These are phyloP conservation scores for Royoungia palumana DNA, from an alignment of 768 basidiomycete genomes.

Conservation along the genomic window DNA sequence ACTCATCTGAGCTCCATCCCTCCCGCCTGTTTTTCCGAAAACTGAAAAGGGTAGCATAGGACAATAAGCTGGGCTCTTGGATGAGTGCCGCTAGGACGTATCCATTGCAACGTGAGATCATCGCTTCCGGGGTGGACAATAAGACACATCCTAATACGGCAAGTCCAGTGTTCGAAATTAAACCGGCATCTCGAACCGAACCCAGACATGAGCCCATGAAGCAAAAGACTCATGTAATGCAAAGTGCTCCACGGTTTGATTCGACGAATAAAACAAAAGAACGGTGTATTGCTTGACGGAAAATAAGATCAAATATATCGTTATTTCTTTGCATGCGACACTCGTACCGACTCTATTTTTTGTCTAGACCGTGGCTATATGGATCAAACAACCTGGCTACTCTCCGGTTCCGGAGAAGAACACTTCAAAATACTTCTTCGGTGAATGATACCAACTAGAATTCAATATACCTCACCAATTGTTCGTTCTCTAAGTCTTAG, in stretches of 20 bases:
- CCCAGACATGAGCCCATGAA: not conserved
- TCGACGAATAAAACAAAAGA: constrained; percentile 3
- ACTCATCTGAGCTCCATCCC: not conserved
- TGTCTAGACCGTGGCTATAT: no score
- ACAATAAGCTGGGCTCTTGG: constrained; percentile 21
- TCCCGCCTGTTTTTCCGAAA: not conserved
- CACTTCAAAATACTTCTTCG: not conserved
- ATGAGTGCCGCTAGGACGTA: not conserved
- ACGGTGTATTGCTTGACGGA: no score
- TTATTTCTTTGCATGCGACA: no score
- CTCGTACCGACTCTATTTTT: not conserved
- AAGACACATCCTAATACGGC: constrained; percentile 14
- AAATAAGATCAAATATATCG: no score
- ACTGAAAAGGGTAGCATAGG: constrained; percentile 5
- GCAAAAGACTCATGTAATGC: not conserved
- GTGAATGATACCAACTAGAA: not conserved
- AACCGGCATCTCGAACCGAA: not conserved
- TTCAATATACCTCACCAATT: not conserved
- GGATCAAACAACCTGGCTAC: no score
- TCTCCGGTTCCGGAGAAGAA: no score
- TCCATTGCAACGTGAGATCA: constrained; percentile 8
- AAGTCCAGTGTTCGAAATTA: constrained; percentile 15
- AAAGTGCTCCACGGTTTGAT: not conserved
- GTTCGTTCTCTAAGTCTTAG: not conserved
- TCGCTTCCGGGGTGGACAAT: constrained; percentile 16